phyloP scores from a whole-genome alignment of 139 green algal genomes.

The Diplosphaera chodatii region DNA sequence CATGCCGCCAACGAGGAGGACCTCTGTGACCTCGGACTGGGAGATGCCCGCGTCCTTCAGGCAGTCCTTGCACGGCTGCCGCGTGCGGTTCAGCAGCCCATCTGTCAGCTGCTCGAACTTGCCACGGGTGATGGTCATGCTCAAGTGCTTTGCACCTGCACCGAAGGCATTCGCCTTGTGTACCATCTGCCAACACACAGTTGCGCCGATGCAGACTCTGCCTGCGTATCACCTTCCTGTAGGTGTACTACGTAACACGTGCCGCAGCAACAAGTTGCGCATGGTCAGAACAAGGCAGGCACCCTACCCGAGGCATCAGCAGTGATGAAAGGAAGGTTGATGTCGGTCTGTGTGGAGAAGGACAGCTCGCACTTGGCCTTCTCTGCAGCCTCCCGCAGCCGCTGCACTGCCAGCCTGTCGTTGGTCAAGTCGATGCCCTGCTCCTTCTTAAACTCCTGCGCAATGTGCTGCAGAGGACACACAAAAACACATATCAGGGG shows the following conservation, averaged over 20 bases:
- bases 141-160: conserved; percentile 79
- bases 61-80: conserved; percentile 89
- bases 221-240: no score
- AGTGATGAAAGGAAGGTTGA: conserved; percentile 99
- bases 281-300: no score
- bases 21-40: conserved; percentile 88
- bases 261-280: no score
- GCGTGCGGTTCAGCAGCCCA: conserved; percentile 85
- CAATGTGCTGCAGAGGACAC: conserved; percentile 32
- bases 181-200: no score
- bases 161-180: no score
- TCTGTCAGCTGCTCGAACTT: conserved; percentile 77
- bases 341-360: conserved; percentile 81
- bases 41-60: conserved; percentile 79
- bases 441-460: conserved; percentile 36
- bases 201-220: no score
- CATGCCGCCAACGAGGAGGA: conserved; percentile 98
- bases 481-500: no score
- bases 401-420: conserved; percentile 94
- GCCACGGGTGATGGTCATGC: conserved; percentile 56
- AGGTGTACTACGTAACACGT: no score
- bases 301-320: conserved; percentile 81
- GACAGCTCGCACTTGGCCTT: conserved; percentile 98
- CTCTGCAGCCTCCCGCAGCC: conserved; percentile 87
- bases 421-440: conserved; percentile 90